These are phyloP conservation scores for Lippia alba DNA, from an alignment of 305 asterid genomes.

Conservation along the genomic window DNA sequence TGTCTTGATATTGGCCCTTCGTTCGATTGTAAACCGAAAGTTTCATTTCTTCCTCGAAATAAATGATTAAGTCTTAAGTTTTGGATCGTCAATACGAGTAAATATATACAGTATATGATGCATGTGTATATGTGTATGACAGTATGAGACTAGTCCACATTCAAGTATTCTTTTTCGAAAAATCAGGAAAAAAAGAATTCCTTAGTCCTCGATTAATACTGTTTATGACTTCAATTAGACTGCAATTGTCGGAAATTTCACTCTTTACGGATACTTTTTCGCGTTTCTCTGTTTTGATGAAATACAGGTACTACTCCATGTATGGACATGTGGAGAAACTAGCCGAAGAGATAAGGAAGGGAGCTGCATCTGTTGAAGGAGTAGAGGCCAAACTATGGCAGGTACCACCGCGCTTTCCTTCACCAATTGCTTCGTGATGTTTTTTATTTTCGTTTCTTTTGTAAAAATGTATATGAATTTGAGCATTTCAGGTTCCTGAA, in stretches of 20 bases:
- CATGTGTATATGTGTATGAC: background rate
- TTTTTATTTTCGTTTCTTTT: background rate
- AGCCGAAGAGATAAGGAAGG: constrained; percentile 82
- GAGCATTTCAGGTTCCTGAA: constrained; percentile 69
- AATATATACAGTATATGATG: constrained; percentile 1
- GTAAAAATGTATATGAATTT: background rate
- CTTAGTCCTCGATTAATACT: constrained; percentile 6
- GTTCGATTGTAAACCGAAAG: background rate
- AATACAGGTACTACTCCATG: constrained; percentile 68
- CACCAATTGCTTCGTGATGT: background rate
- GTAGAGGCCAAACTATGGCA: constrained; percentile 90
- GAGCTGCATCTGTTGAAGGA: constrained; percentile 84
- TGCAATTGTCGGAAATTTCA: constrained; percentile 1
- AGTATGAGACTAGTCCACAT: background rate
- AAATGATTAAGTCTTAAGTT: background rate
- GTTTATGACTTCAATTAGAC: background rate
- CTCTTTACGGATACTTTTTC: too few species aligned
- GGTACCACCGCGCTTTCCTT: constrained; percentile 44
- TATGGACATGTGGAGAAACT: constrained; percentile 64
- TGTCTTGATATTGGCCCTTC: background rate
- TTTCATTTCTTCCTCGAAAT: background rate
- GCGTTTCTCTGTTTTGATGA: background rate
- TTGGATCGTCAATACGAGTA: background rate
- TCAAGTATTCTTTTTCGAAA: constrained; percentile 4
- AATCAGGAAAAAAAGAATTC: background rate